Conservation (phyloP, 176 grass and related monocot species). For the Avena atlantica region DNA sequence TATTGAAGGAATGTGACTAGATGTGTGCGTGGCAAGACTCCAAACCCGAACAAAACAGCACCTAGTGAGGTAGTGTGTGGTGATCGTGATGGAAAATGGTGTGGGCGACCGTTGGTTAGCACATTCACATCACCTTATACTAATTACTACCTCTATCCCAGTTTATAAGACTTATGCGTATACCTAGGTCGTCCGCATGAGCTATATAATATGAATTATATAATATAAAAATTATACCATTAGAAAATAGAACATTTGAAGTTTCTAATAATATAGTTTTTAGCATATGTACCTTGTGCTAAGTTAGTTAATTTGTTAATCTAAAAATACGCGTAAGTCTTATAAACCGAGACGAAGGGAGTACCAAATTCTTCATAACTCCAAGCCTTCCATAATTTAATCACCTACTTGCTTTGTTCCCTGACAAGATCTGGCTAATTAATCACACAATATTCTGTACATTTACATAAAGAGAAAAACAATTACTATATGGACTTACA, state of each 20-base stretch:
- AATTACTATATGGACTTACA: not conserved
- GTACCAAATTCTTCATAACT: slow-evolving; percentile 2
- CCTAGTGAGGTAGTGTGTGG: slow-evolving; percentile 27
- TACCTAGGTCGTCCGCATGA: too few relatives aligned
- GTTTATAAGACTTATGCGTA: too few relatives aligned
- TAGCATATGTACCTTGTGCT: too few relatives aligned
- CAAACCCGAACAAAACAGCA: not conserved
- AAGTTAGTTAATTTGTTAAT: too few relatives aligned
- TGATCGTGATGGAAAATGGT: slow-evolving; percentile 34
- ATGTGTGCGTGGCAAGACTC: not conserved
- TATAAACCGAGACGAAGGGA: too few relatives aligned
- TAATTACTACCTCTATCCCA: too few relatives aligned
- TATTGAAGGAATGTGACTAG: not conserved
- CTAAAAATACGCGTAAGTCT: too few relatives aligned
- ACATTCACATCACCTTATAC: slow-evolving; percentile 42
- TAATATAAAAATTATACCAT: too few relatives aligned
- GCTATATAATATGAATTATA: too few relatives aligned
- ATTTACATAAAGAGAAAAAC: not conserved
- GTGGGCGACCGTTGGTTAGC: slow-evolving; percentile 39
- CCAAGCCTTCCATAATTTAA: not conserved
- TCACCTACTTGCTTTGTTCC: slow-evolving; percentile 29
- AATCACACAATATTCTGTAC: not conserved
- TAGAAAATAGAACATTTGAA: too few relatives aligned
- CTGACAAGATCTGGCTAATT: slow-evolving; percentile 20
- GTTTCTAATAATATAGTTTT: too few relatives aligned